phyloP scores from a whole-genome alignment of 306 rosid species.

The Citrullus amarus region DNA sequence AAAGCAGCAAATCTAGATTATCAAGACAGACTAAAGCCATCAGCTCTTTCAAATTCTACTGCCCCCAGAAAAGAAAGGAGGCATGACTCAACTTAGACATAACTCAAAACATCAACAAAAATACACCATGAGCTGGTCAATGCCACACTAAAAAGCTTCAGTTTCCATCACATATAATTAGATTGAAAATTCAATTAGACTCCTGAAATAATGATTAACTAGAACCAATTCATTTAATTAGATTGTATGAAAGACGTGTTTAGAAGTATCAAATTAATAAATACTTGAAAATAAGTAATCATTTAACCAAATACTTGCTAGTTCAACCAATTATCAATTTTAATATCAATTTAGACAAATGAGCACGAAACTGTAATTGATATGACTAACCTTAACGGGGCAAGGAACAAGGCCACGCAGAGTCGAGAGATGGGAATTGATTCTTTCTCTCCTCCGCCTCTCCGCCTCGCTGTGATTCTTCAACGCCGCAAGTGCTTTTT shows the following conservation, averaged over 20 bases:
- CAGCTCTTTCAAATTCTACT: not conserved
- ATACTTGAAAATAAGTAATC: not conserved
- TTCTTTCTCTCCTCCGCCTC: constrained; percentile 83
- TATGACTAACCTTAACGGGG: constrained; percentile 39
- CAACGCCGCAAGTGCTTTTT: constrained; percentile 58
- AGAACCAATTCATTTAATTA: too few relatives aligned
- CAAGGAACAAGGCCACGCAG: constrained; percentile 60
- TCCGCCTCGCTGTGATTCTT: constrained; percentile 84
- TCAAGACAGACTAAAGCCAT: not conserved
- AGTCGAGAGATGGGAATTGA: constrained; percentile 65
- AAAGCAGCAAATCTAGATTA: not conserved
- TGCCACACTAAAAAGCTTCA: not conserved
- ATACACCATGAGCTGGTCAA: not conserved
- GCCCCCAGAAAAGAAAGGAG: not conserved
- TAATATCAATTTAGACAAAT: not conserved
- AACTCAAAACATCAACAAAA: not conserved
- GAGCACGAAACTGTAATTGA: not conserved
- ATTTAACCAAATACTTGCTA: not conserved
- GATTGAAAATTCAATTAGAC: not conserved
- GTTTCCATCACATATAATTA: not conserved
- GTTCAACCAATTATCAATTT: not conserved
- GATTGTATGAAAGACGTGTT: too few relatives aligned
- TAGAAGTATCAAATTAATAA: too few relatives aligned
- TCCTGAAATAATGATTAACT: not conserved
- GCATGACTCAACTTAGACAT: not conserved